Conservation (phyloP, 495 filamentous ascomycete genomes). For the Aspergillus homomorphus region DNA sequence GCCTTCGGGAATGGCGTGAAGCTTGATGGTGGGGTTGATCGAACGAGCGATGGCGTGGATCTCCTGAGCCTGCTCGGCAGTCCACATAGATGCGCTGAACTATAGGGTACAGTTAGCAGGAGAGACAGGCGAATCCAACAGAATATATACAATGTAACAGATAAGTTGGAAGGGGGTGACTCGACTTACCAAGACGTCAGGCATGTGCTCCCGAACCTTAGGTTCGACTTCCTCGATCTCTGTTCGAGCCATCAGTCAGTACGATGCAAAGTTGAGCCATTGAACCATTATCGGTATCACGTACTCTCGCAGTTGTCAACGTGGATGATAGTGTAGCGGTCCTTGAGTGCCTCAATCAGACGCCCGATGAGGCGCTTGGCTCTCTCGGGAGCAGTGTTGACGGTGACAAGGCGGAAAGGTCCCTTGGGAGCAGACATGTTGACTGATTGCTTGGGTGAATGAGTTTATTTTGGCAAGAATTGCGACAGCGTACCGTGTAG, state of each 20-base stretch:
- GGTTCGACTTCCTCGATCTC: conserved; percentile 51
- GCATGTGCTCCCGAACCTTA: conserved; percentile 48
- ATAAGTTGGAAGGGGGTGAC: conserved; percentile 11
- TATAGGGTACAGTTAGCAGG: conserved; percentile 19
- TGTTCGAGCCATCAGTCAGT: conserved; percentile 19
- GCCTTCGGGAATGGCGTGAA: conserved; percentile 60
- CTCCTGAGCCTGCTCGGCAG: conserved; percentile 51
- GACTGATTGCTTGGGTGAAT: conserved; percentile 6
- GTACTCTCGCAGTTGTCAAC: conserved; percentile 56
- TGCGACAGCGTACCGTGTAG: not conserved
- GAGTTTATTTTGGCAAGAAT: not conserved
- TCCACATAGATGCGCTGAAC: conserved; percentile 72
- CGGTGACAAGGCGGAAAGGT: conserved; percentile 61
- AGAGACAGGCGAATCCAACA: not conserved
- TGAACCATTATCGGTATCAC: conserved; percentile 11
- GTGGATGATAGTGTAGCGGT: conserved; percentile 58
- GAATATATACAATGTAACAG: not conserved
- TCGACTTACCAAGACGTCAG: conserved; percentile 48
- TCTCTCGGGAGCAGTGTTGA: conserved; percentile 66
- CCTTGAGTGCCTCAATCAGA: conserved; percentile 55
- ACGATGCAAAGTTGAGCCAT: not conserved
- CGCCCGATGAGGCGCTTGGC: conserved; percentile 60
- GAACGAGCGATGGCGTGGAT: conserved; percentile 55
- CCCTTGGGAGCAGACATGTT: conserved; percentile 50
- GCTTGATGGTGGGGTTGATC: conserved; percentile 50